A percentile compares a stretch with the other conserved stretches of the same genome.
Conservation (phyloP, 2,329 filamentous ascomycete genomes). For the Colletotrichum graminicola region DNA sequence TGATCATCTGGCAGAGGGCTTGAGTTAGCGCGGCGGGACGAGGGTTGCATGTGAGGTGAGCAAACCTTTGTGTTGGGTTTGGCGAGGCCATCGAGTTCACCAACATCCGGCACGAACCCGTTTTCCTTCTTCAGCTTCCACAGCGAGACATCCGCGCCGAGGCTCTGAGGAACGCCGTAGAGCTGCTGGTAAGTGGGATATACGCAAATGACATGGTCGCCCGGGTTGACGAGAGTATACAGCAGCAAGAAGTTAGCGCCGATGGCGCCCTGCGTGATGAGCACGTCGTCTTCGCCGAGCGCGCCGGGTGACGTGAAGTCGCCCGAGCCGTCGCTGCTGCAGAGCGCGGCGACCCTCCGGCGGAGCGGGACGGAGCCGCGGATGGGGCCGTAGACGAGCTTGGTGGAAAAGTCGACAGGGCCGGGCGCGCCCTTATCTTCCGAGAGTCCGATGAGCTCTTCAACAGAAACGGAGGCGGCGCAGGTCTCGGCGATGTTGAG, state of each 20-base stretch:
- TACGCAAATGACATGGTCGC: constrained; percentile 85
- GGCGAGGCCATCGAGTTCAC: constrained; percentile 73
- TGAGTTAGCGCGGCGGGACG: constrained; percentile 26
- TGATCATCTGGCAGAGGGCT: constrained; percentile 56
- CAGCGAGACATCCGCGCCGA: constrained; percentile 79
- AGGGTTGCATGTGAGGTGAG: background rate
- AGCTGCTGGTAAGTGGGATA: constrained; percentile 88
- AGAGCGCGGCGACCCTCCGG: constrained; percentile 73
- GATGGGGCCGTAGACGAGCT: constrained; percentile 81
- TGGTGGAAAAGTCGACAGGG: constrained; percentile 62
- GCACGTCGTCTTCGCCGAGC: constrained; percentile 66
- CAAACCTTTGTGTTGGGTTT: constrained; percentile 77
- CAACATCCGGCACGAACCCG: constrained; percentile 73
- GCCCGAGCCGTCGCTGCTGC: constrained; percentile 63
- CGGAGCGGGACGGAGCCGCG: constrained; percentile 75
- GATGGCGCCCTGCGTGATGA: constrained; percentile 83
- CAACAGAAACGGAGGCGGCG: constrained; percentile 78
- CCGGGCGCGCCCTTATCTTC: constrained; percentile 61
- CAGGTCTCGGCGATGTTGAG: constrained; percentile 86
- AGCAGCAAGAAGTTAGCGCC: constrained; percentile 81
- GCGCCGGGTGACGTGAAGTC: constrained; percentile 45
- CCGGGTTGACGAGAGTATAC: constrained; percentile 75
- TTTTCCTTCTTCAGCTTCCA: constrained; percentile 77
- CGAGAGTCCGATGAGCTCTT: constrained; percentile 72
- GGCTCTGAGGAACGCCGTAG: constrained; percentile 76